Percentiles rank a stretch among this genome's conserved stretches.
Evolutionary conservation across 371 early-diverging fungal genomes (phyloP).

Genomic region (Zopfochytrium polystomum): DNA sequence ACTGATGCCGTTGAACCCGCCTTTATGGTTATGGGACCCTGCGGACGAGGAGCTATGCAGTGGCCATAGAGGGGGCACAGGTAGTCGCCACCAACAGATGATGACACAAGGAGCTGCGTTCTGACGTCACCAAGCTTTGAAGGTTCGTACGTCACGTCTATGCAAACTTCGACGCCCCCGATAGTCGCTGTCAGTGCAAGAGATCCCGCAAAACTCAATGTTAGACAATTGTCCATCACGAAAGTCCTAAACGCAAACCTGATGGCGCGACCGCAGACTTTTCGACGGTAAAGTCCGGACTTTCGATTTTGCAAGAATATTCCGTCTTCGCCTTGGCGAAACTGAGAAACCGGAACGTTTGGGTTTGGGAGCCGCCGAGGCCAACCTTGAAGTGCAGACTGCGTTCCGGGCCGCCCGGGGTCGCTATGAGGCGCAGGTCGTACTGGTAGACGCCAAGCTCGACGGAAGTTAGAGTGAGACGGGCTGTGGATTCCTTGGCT

Average conservation of each 20-base stretch:
- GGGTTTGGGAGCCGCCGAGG: conserved; percentile 49
- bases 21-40: conserved; percentile 54
- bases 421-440: conserved; percentile 42
- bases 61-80: conserved; percentile 52
- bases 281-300: conserved; percentile 51
- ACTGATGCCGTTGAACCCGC: conserved; percentile 40
- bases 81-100: conserved; percentile 53
- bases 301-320: conserved; percentile 47
- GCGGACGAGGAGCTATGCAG: conserved; percentile 50
- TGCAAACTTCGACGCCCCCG: conserved; percentile 45
- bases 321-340: conserved; percentile 51
- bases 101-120: conserved; percentile 45
- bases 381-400: conserved; percentile 53
- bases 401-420: conserved; percentile 41
- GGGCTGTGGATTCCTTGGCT: conserved; percentile 39
- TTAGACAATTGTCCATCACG: not conserved
- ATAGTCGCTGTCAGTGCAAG: conserved; percentile 26
- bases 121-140: conserved; percentile 52
- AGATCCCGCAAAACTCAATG: not conserved
- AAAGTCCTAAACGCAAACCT: conserved; percentile 28
- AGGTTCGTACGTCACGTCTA: conserved; percentile 56
- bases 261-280: conserved; percentile 48
- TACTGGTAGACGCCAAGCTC: conserved; percentile 55
- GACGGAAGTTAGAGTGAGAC: conserved; percentile 34
- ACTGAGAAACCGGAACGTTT: conserved; percentile 52